phyloP scores from a whole-genome alignment of 805 yeast species.

The Jamesozyma lodderae region DNA sequence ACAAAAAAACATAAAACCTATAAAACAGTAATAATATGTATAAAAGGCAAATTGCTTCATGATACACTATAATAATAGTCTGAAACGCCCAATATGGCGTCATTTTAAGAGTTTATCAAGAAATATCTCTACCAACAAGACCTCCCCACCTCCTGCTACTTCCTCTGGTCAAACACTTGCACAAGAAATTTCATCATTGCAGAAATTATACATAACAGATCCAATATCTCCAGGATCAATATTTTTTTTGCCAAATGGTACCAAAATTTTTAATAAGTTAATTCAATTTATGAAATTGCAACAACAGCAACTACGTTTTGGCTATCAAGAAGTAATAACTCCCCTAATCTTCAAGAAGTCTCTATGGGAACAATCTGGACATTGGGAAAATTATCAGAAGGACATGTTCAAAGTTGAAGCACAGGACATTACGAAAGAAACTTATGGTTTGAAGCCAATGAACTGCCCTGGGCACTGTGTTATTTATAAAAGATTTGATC shows the following conservation, averaged over 20 bases:
- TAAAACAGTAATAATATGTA: too few species aligned
- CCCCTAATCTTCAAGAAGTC: conserved; percentile 79
- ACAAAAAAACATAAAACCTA: too few species aligned
- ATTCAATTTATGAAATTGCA: conserved; percentile 78
- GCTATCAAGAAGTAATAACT: conserved; percentile 86
- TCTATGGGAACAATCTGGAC: conserved; percentile 88
- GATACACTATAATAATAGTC: too few species aligned
- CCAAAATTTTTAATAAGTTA: conserved; percentile 73
- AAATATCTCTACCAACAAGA: background rate
- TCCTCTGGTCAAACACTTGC: background rate
- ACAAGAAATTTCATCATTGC: conserved; percentile 41
- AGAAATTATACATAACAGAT: conserved; percentile 71
- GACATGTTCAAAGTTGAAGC: conserved; percentile 90
- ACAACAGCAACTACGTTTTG: conserved; percentile 53
- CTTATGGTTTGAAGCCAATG: conserved; percentile 88
- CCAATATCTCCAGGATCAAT: conserved; percentile 83
- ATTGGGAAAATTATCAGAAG: conserved; percentile 89
- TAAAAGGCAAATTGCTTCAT: too few species aligned
- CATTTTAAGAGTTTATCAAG: background rate
- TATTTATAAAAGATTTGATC: conserved; percentile 62
- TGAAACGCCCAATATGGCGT: background rate
- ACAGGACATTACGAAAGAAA: conserved; percentile 32
- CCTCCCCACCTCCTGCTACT: background rate
- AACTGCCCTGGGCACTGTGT: conserved; percentile 94
- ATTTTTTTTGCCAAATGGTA: conserved; percentile 88